Evolutionary conservation across 768 basidiomycete genomes (phyloP).

Genomic region (Pisolithus sp.): DNA sequence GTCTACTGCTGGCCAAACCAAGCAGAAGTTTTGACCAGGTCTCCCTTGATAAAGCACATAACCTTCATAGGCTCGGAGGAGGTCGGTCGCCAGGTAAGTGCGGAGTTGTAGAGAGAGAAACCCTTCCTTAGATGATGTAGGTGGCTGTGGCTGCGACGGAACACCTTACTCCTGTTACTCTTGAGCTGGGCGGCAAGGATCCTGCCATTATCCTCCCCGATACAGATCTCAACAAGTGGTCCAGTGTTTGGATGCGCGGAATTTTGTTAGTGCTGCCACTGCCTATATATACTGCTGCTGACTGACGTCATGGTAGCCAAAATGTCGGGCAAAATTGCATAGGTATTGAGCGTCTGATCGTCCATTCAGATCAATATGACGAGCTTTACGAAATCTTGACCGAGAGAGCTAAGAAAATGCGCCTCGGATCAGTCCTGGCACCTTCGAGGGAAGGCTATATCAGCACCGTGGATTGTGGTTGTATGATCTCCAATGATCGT

Average conservation of each 20-base stretch:
- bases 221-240: constrained; percentile 77
- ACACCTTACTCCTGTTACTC: constrained; percentile 83
- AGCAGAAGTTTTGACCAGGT: constrained; percentile 74
- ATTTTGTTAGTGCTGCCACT: constrained; percentile 61
- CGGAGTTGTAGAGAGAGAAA: constrained; percentile 3
- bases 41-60: constrained; percentile 82
- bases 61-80: constrained; percentile 87
- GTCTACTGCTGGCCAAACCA: constrained; percentile 87
- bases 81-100: constrained; percentile 62
- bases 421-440: constrained; percentile 72
- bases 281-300: background rate
- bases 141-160: constrained; percentile 80
- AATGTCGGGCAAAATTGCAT: constrained; percentile 96
- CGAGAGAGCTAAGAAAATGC: constrained; percentile 60
- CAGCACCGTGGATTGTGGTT: constrained; percentile 74
- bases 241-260: constrained; percentile 82
- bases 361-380: constrained; percentile 73
- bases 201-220: constrained; percentile 84
- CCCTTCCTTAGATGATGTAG: constrained; percentile 30
- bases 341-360: constrained; percentile 89
- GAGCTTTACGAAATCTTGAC: constrained; percentile 61
- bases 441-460: constrained; percentile 63
- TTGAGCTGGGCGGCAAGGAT: constrained; percentile 95
- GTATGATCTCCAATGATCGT: constrained; percentile 74
- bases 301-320: constrained; percentile 47